Conservation (phyloP, 495 filamentous ascomycete genomes). For the Pyrenula aspistea region DNA sequence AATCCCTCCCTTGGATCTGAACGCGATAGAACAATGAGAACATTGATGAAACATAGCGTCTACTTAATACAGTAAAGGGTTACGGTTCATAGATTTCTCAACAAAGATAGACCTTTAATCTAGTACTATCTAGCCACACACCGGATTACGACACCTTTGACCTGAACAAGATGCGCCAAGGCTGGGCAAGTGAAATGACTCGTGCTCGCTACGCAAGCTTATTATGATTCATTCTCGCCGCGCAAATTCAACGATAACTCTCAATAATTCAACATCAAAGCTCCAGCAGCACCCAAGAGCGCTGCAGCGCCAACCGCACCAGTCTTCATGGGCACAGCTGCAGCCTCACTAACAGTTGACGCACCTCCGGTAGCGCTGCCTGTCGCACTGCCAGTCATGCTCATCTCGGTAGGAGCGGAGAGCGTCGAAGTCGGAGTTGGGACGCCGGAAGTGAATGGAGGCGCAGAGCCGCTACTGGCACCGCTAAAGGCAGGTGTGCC, state of each 20-base stretch:
- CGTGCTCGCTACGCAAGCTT: too few relatives aligned
- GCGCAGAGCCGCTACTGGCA: slow-evolving; percentile 19
- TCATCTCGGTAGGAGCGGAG: neutral
- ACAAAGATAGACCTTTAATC: too few relatives aligned
- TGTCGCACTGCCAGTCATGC: neutral
- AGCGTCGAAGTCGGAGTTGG: slow-evolving; percentile 11
- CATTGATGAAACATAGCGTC: too few relatives aligned
- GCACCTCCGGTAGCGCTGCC: slow-evolving; percentile 5
- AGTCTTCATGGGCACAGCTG: slow-evolving; percentile 14
- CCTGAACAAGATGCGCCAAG: too few relatives aligned
- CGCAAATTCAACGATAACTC: slow-evolving; percentile 2
- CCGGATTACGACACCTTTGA: too few relatives aligned
- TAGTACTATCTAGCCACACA: too few relatives aligned
- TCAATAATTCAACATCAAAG: slow-evolving; percentile 5
- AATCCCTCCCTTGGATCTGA: too few relatives aligned
- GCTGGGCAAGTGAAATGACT: too few relatives aligned
- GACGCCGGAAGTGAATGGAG: slow-evolving; percentile 20
- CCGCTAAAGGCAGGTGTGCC: slow-evolving; percentile 39
- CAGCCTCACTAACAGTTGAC: slow-evolving; percentile 4
- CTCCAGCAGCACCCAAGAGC: slow-evolving; percentile 27
- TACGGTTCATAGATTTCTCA: too few relatives aligned
- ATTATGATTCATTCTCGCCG: neutral
- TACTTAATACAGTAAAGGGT: too few relatives aligned
- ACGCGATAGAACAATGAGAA: too few relatives aligned
- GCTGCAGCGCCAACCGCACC: slow-evolving; percentile 24